Evolutionary conservation across 352 stramenopile genomes (phyloP).

Genomic region (Phytopythium sindhum): DNA sequence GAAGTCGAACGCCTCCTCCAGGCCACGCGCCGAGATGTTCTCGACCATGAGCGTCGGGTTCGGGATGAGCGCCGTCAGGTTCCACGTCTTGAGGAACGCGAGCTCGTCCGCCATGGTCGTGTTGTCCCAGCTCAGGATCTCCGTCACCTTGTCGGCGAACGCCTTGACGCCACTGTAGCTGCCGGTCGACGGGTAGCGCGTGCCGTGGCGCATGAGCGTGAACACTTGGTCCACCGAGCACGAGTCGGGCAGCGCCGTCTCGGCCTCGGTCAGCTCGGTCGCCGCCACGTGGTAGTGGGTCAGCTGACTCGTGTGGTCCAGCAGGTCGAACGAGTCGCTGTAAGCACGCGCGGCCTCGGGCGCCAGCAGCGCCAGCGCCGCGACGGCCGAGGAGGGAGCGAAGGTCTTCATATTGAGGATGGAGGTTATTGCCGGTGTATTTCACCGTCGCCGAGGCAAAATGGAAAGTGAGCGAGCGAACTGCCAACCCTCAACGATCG

Average conservation of each 20-base stretch:
- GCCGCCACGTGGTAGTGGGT: slow-evolving; percentile 55
- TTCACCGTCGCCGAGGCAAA: slow-evolving; percentile 12
- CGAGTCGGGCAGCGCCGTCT: slow-evolving; percentile 34
- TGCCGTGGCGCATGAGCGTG: slow-evolving; percentile 46
- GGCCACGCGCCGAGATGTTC: slow-evolving; percentile 53
- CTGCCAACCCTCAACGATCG: background rate
- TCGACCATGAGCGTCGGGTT: slow-evolving; percentile 30
- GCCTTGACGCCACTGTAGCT: slow-evolving; percentile 44
- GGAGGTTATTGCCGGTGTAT: slow-evolving; percentile 1
- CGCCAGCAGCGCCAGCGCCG: slow-evolving; percentile 16
- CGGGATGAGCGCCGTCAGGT: slow-evolving; percentile 33
- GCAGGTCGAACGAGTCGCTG: slow-evolving; percentile 45
- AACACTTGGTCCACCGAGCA: slow-evolving; percentile 54
- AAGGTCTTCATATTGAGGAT: slow-evolving; percentile 27
- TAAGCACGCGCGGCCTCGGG: slow-evolving; percentile 15
- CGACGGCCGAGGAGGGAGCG: slow-evolving; percentile 8
- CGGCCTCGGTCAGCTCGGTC: slow-evolving; percentile 27
- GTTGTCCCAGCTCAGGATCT: slow-evolving; percentile 24
- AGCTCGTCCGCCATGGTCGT: slow-evolving; percentile 31
- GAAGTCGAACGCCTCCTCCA: slow-evolving; percentile 39
- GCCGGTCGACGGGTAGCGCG: slow-evolving; percentile 44
- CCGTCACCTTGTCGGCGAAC: slow-evolving; percentile 25
- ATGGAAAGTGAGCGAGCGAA: slow-evolving; percentile 17
- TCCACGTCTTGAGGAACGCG: slow-evolving; percentile 44
- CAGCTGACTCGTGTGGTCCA: slow-evolving; percentile 57